These are phyloP conservation scores for Brassica juncea DNA, from an alignment of 345 rosid species.

Conservation along the genomic window DNA sequence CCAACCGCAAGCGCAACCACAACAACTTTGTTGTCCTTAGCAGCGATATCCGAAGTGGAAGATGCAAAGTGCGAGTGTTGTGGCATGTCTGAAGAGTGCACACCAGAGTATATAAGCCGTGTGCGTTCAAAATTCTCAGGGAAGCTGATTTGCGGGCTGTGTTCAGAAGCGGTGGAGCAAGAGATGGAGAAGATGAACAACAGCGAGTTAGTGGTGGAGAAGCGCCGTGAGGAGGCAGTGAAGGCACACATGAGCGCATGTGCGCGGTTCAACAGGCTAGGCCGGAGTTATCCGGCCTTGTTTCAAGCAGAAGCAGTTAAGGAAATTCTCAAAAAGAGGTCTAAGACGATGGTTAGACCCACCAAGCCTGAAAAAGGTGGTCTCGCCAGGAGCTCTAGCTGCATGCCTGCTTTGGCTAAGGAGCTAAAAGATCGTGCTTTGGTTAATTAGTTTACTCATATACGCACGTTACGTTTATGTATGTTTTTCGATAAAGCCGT, in stretches of 20 bases:
- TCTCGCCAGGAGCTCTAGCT: conserved; percentile 74
- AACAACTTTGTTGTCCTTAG: conserved; percentile 30
- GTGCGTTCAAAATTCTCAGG: conserved; percentile 62
- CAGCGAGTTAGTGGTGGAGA: conserved; percentile 40
- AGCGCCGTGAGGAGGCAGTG: conserved; percentile 63
- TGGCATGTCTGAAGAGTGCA: conserved; percentile 89
- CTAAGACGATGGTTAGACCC: conserved; percentile 33
- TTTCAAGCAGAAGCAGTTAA: conserved; percentile 87
- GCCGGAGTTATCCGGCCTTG: conserved; percentile 70
- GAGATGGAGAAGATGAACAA: conserved; percentile 57
- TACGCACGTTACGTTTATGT: background rate
- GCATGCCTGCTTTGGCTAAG: conserved; percentile 66
- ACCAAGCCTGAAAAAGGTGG: conserved; percentile 43
- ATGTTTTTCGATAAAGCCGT: background rate
- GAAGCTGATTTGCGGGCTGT: conserved; percentile 75
- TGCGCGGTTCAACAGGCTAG: conserved; percentile 64
- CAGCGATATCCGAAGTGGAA: conserved; percentile 62
- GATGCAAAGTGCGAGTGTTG: conserved; percentile 92
- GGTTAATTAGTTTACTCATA: conserved; percentile 27
- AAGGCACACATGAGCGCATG: conserved; percentile 67
- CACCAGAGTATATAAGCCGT: conserved; percentile 59
- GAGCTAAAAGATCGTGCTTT: conserved; percentile 40
- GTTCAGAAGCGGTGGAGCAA: conserved; percentile 70
- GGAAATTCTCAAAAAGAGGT: conserved; percentile 64
- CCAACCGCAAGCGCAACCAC: conserved; percentile 19